Conservation (phyloP, 345 rosid species). For the Eucalyptus sp. region DNA sequence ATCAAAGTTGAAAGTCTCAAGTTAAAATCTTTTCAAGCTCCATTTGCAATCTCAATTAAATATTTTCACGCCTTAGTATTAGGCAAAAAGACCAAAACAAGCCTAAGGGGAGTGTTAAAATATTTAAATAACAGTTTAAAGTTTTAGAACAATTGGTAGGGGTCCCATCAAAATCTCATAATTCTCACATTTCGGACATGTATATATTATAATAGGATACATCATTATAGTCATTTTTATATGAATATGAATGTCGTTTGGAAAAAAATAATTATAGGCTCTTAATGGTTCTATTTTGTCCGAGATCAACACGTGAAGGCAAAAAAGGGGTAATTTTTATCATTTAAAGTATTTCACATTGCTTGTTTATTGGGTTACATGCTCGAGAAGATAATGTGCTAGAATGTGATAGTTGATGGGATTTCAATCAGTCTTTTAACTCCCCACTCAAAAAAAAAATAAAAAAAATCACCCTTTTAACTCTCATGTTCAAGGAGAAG, state of each 20-base stretch:
- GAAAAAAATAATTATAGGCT: not conserved
- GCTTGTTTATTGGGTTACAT: not conserved
- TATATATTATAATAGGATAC: not conserved
- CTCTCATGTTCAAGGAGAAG: not conserved
- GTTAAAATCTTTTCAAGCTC: not conserved
- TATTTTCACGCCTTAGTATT: not conserved
- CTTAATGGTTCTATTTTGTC: too few species aligned
- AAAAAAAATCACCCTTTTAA: not conserved
- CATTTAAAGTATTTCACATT: not conserved
- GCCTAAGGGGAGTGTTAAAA: not conserved
- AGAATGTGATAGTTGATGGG: not conserved
- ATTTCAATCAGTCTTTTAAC: not conserved
- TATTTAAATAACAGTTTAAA: too few species aligned
- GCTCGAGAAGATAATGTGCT: not conserved
- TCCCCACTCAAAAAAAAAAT: not conserved
- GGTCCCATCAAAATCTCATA: too few species aligned
- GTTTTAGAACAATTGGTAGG: accelerated
- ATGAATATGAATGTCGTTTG: not conserved
- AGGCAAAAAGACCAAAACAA: not conserved
- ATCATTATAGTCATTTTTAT: not conserved
- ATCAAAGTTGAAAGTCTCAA: too few species aligned
- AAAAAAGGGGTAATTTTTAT: not conserved
- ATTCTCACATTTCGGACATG: not conserved
- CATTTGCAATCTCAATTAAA: not conserved
- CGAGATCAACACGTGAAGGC: too few species aligned